Evolutionary conservation across 2,329 filamentous ascomycete species (phyloP), one percentile per base, ranked within the genome.

Genomic region (Aspergillus eucalypticola): DNA sequence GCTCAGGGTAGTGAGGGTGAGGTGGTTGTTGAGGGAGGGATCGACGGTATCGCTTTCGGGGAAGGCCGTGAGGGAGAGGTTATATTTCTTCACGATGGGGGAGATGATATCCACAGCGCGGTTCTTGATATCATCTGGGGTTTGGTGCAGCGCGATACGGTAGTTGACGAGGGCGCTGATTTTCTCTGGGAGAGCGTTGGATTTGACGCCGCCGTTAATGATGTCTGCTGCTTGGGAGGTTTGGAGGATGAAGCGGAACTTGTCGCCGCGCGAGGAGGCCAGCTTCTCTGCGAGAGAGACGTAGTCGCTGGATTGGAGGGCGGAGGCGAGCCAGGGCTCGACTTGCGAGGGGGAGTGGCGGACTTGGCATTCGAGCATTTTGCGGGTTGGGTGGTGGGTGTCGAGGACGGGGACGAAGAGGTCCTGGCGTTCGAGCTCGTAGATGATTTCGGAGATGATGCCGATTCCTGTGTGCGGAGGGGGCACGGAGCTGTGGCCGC

Each of bases 381-480:
- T 76, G 62, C 87, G 80, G 25, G 85, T 81, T 0, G 86, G 86
- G 52, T 85, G 85, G 13, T 79, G 74, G 10, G 81, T 74, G 10
- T 80, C 75, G 3, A 85, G 75, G 35, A 74, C 75, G 2, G 86
- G 82, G 3, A 78, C 73, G 71, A 85, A 89, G 0, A 84, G 79
- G 41, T 84, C 76, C 2, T 79, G 73, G 2, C 68, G 68, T 68
- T 91, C 89, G 1, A 91, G 83, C n/a, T 81, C 74, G n/a, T 82
- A 81, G 60, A 90, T 82, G 39, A 90, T 82, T 68, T 91, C 86
- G 8, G 85, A 81, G 58, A 88, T 79, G 63, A 91, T 87, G 6
- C 89, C 88, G 56, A 91, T 90, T 10, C 86, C 86, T 0, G 88
- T 90, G 72, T 91, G 88, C 1, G 84, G 80, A 15, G 83, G 83